Base-by-base conservation (phyloP, 2,329 filamentous ascomycete species). In the Mollisiaceae sp. region DNA sequence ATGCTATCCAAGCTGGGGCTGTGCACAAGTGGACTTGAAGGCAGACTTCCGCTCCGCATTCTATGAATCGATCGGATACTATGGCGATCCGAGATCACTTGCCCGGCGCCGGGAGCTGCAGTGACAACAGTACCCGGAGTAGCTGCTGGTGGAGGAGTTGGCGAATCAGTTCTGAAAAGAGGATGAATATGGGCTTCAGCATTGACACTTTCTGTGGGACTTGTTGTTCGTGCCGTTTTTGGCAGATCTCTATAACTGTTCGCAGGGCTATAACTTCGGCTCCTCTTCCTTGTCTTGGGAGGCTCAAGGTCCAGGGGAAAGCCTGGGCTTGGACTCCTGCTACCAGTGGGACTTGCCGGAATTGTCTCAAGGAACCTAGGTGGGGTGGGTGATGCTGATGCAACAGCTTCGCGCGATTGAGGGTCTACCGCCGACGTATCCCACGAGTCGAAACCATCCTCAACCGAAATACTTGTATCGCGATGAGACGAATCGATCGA, bases 181-280 rank as follows among this genome's bases (percentile, higher is more conserved):
- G 91, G 91, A 75, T 94, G 91, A 55, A 93, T 93, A 73, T 93
- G 87, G 3, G 87, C 82, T 75, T 93, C 89, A 72, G 82, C 83
- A 18, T 77, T 71, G 9, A 70, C 59, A 35, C 78, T 79, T 58
- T 78, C 80, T 6, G 74, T 75, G 32, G 79, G 77, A 55, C 68
- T 73, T 52, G 55, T 62, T 12, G 52, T 62, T 27, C 69, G 64
- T 20, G 60, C 60, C 39, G 58, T 54, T 59, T 67, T 58, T 2
- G 66, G 52, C 32, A 59, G 67, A 39, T 72, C 68, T 57, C 63
- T 54, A 32, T 65, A 63, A 41, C 69, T 73, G n/a, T 63, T 71
- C 4, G 72, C 70, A 54, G 73, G 73, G 60, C 74, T 75, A 45
- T 71, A 67, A 69, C 76, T 72, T 70, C 76, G 70, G 64, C 73